Conservation (phyloP, 2,329 filamentous ascomycete genomes). For the Immersiporthe knoxdaviesiana region DNA sequence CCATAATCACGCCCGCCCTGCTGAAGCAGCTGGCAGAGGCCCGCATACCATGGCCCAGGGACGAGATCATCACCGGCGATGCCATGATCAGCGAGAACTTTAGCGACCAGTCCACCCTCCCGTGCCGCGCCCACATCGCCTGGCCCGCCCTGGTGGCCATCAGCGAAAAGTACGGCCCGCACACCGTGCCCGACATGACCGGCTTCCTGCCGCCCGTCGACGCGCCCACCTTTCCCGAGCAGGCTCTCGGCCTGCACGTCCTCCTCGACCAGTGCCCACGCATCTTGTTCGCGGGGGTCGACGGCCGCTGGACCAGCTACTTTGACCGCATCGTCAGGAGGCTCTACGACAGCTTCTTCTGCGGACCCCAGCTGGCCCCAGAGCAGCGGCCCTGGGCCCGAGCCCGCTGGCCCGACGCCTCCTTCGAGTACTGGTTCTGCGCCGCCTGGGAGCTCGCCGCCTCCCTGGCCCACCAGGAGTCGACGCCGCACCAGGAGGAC, state of each 20-base stretch:
- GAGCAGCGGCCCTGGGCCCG: slow-evolving; percentile 31
- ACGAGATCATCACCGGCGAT: background rate
- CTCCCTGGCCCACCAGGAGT: slow-evolving; percentile 36
- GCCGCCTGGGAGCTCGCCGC: slow-evolving; percentile 34
- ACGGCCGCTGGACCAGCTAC: slow-evolving; percentile 36
- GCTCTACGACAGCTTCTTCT: slow-evolving; percentile 27
- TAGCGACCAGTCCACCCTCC: background rate
- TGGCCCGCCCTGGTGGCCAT: slow-evolving; percentile 34
- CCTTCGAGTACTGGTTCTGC: slow-evolving; percentile 36
- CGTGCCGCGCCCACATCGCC: background rate
- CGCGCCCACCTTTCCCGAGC: slow-evolving; percentile 32
- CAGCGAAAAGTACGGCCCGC: slow-evolving; percentile 32
- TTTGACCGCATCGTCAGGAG: slow-evolving; percentile 34
- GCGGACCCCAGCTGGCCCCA: background rate
- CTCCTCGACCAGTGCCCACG: slow-evolving; percentile 37
- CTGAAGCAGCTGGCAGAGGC: slow-evolving; percentile 11
- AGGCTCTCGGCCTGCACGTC: slow-evolving; percentile 36
- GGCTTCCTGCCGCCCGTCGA: slow-evolving; percentile 34
- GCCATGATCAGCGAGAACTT: slow-evolving; percentile 9
- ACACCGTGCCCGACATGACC: slow-evolving; percentile 33
- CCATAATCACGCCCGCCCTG: slow-evolving; percentile 14
- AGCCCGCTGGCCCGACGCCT: slow-evolving; percentile 30
- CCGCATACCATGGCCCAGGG: slow-evolving; percentile 3
- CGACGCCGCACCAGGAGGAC: slow-evolving; percentile 23
- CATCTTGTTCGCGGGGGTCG: slow-evolving; percentile 33